These are phyloP conservation scores for Pythium aristosporum DNA, from an alignment of 352 stramenopile genomes.

Conservation along the genomic window DNA sequence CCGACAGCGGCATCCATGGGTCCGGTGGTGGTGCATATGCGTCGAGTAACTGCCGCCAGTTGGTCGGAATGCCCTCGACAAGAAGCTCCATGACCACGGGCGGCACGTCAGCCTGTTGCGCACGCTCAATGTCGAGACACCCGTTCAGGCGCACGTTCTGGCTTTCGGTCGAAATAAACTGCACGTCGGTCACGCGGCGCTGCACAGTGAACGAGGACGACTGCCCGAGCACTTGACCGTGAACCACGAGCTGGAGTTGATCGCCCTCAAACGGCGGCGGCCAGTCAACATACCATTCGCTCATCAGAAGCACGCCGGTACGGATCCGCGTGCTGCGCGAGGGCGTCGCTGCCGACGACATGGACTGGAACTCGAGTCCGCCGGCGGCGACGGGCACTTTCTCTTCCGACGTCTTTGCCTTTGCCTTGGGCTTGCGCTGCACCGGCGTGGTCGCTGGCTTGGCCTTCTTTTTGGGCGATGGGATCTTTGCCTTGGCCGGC, in stretches of 20 bases:
- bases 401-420: not conserved
- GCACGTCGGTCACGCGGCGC: constrained; percentile 36
- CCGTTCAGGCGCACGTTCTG: constrained; percentile 46
- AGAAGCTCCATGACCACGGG: constrained; percentile 45
- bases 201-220: constrained; percentile 35
- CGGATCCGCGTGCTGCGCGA: constrained; percentile 18
- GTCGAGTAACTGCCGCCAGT: constrained; percentile 36
- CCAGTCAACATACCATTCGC: constrained; percentile 35
- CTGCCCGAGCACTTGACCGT: constrained; percentile 32
- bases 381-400: not conserved
- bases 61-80: constrained; percentile 49
- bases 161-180: constrained; percentile 43
- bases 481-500: constrained; percentile 11
- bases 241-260: constrained; percentile 37
- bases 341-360: constrained; percentile 14
- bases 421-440: not conserved
- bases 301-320: constrained; percentile 25
- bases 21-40: constrained; percentile 18
- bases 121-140: constrained; percentile 38
- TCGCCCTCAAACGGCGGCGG: constrained; percentile 23
- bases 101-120: constrained; percentile 36
- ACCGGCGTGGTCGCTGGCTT: not conserved
- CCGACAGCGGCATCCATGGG: constrained; percentile 13
- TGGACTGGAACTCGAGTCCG: constrained; percentile 12
- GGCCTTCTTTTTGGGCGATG: not conserved